phyloP scores from a whole-genome alignment of 1,139 yeast genomes.

The Kodamaea suecica region DNA sequence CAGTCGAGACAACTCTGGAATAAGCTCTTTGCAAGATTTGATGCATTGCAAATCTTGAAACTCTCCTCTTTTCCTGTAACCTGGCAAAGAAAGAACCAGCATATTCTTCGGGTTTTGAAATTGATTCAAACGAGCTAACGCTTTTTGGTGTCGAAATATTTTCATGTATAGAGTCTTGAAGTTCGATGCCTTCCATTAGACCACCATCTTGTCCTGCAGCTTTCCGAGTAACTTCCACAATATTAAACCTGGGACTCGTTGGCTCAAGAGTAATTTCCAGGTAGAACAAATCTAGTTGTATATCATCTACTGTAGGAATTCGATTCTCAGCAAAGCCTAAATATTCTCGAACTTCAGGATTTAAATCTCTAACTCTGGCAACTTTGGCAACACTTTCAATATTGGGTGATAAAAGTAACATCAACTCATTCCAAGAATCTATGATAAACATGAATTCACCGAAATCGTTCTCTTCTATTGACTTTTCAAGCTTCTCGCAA shows the following conservation, averaged over 20 bases:
- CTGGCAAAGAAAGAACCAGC: constrained; percentile 28
- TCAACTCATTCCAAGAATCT: constrained; percentile 43
- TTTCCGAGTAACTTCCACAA: neutral
- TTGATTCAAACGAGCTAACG: neutral
- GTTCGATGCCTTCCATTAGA: neutral
- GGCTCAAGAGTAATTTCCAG: constrained; percentile 22
- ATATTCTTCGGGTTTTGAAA: constrained; percentile 22
- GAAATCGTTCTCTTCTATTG: constrained; percentile 36
- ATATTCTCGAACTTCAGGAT: constrained; percentile 29
- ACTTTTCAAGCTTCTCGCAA: constrained; percentile 28
- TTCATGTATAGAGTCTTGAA: neutral
- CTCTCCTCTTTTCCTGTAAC: constrained; percentile 29
- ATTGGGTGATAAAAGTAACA: constrained; percentile 37
- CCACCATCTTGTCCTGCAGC: neutral
- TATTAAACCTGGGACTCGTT: constrained; percentile 14
- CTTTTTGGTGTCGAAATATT: neutral
- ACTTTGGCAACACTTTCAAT: constrained; percentile 9
- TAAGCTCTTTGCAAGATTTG: constrained; percentile 71
- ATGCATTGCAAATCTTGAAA: constrained; percentile 62
- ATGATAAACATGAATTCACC: constrained; percentile 33
- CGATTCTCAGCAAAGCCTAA: constrained; percentile 18
- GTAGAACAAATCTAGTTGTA: constrained; percentile 25
- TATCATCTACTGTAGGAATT: constrained; percentile 19
- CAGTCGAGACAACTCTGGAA: constrained; percentile 74
- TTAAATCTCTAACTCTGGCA: constrained; percentile 25